phyloP scores from a whole-genome alignment of 2,329 filamentous ascomycete genomes.

The Hortaea werneckii region DNA sequence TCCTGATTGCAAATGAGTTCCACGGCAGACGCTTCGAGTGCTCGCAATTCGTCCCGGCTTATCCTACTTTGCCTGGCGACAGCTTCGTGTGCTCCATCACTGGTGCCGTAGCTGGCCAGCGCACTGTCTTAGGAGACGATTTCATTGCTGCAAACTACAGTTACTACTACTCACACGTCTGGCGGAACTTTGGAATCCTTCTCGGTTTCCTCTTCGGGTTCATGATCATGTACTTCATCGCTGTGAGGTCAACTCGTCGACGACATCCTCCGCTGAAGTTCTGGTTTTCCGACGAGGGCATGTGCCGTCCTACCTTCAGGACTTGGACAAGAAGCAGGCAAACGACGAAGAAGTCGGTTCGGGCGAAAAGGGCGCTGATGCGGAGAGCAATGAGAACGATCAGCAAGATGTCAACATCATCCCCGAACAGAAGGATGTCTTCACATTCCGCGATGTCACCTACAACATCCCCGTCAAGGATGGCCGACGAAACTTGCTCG shows the following conservation, averaged over 20 bases:
- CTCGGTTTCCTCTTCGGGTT: constrained; percentile 53
- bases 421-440: constrained; percentile 33
- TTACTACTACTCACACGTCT: constrained; percentile 33
- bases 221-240: constrained; percentile 52
- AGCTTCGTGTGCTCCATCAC: constrained; percentile 28
- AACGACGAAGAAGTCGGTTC: constrained; percentile 27
- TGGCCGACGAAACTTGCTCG: constrained; percentile 41
- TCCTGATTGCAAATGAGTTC: constrained; percentile 47
- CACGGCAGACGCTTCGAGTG: constrained; percentile 24
- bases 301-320: constrained; percentile 31
- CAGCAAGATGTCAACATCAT: constrained; percentile 28
- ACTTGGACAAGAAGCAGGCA: constrained; percentile 19
- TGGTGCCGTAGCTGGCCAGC: constrained; percentile 30
- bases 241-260: constrained; percentile 55
- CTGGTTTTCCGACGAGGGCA: constrained; percentile 49
- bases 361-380: constrained; percentile 18
- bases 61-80: constrained; percentile 22
- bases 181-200: constrained; percentile 58
- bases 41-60: constrained; percentile 29
- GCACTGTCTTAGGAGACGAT: constrained; percentile 30
- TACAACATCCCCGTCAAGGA: constrained; percentile 46
- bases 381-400: constrained; percentile 13
- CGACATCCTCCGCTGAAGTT: constrained; percentile 54
- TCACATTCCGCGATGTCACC: constrained; percentile 45
- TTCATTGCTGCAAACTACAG: constrained; percentile 26